Evolutionary conservation across 257 asterid species (phyloP).

Genomic region (Eucommia ulmoides): DNA sequence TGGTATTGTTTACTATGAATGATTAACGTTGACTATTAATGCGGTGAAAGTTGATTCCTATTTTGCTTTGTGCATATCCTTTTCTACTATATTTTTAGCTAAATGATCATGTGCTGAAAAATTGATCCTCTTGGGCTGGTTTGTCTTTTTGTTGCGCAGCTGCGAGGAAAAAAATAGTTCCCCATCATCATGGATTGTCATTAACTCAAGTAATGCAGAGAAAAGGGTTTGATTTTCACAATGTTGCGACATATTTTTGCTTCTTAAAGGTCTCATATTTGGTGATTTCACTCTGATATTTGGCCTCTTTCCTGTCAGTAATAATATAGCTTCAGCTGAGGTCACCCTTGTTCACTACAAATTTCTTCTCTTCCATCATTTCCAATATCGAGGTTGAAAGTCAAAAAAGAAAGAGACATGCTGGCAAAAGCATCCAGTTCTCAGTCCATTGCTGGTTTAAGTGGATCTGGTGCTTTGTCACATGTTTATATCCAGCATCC

Average conservation of each 20-base stretch:
- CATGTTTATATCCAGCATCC: slow-evolving; percentile 76
- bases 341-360: slow-evolving; percentile 2
- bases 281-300: neutral
- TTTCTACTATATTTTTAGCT: neutral
- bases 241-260: neutral
- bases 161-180: neutral
- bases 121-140: neutral
- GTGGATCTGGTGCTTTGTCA: slow-evolving; percentile 77
- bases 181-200: neutral
- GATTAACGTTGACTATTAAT: neutral
- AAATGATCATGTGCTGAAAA: neutral
- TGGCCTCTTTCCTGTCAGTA: neutral
- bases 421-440: slow-evolving; percentile 54
- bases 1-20: slow-evolving; percentile 32
- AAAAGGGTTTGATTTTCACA: neutral
- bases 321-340: neutral
- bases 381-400: slow-evolving; percentile 14
- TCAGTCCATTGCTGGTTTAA: slow-evolving; percentile 29
- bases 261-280: neutral
- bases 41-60: neutral
- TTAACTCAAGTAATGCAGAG: neutral
- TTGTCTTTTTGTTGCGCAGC: neutral
- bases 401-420: slow-evolving; percentile 32
- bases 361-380: slow-evolving; percentile 1
- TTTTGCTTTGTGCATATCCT: neutral